Evolutionary conservation across 768 basidiomycete species (phyloP), one percentile per base, ranked within the genome.

Genomic region (Tricholoma flavovirens): DNA sequence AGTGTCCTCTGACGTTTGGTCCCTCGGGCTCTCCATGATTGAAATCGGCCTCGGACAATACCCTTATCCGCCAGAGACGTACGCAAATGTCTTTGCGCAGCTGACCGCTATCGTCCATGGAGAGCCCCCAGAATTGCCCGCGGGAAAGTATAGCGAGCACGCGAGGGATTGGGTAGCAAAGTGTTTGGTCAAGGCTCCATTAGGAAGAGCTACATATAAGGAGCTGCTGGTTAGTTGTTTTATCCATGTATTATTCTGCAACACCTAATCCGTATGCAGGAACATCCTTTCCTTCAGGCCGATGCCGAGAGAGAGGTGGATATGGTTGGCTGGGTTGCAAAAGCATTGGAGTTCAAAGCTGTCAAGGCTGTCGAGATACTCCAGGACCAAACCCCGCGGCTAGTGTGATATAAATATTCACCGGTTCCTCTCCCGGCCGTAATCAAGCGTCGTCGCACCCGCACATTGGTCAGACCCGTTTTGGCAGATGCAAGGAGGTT

Each of bases 1-100:
- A 17, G 94, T 98, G 54, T 89, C 94, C 5, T 95, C 94, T 9
- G 97, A 99, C 66, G 89, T 99, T 12, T 99, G 96, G 96, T 97
- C 94, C 6, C 83, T 98, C 19, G 96, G 96, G 11, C 78, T 98
- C 43, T 88, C 90, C 4, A 87, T 97, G 69, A 91, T 98, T 64
- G 96, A 99, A 71, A 86, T 96, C 60, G 91, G 88, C 2, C 78
- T 90, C 64, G 95, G 88, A 66, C 71, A 83, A 66, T 98, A 99
- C 70, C 96, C 96, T 1, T 99, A 97, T 66, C 96, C 96, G 29
- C 95, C 95, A 24, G 95, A 98, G 74, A 96, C 93, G 6, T 99
- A 97, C 69, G 83, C 86, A 56, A 98, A 98, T 69, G 94, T 98
- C 14, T 97, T 99, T 72, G 96, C 95, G 2, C 96, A 99, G 65